Evolutionary conservation across 2,329 filamentous ascomycete species (phyloP), one percentile per base, ranked within the genome.

Genomic region (Fusarium sambucinum): DNA sequence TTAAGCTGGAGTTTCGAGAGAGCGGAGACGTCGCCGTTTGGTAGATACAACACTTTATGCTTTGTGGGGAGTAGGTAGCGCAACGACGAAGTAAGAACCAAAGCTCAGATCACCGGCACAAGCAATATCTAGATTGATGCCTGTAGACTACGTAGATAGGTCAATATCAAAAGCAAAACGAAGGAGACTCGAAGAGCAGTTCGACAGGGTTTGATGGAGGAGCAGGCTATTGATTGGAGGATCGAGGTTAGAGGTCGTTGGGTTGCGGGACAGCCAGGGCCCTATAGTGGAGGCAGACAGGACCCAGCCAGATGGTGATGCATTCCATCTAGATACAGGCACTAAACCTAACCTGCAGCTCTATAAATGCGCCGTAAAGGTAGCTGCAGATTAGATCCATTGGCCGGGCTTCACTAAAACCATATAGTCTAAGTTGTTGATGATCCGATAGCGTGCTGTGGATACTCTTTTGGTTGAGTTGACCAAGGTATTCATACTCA

Each of bases 161-260:
- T 58, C 38, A 56, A 58, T 62, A 45, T 63, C 52, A 69, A 51
- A 63, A 69, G 60, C 69, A 63, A 74, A 73, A 69, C 71, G 65
- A 73, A 63, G 61, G 71, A 73, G 68, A 55, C 58, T 71, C 44
- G 63, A 73, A 46, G 61, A 64, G 57, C 66, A 72, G 55, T 55
- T 46, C 25, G 62, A 65, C 69, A 73, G 71, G 71, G 71, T 71
- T 67, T 60, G 57, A 64, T 57, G 71, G 59, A 65, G 60, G 42
- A 71, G 68, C 35, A 62, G 50, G 37, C 38, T 63, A 63, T 11
- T 73, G 71, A 73, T 73, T 73, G 71, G 71, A 73, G 69, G 69
- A 73, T 69, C 60, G 54, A 59, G 35, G 47, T 51, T 37, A 53
- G 59, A 68, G 41, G 67, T 56, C 47, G 62, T 59, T 59, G 63